These are phyloP conservation scores for Phytophthora pluvialis DNA, from an alignment of 352 stramenopile species.

Conservation along the genomic window DNA sequence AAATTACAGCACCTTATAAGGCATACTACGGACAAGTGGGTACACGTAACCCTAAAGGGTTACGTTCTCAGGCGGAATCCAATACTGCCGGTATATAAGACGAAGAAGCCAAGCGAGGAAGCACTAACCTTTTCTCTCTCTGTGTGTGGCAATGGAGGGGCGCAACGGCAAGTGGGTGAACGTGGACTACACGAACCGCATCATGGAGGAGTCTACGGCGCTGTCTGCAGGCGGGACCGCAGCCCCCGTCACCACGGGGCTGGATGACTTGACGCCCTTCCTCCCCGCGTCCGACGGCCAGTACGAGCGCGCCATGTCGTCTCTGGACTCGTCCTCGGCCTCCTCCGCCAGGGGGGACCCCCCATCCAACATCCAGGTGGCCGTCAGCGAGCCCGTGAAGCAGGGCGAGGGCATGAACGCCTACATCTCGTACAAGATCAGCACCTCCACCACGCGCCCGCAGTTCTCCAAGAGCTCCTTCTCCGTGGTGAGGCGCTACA, in stretches of 20 bases:
- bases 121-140: not conserved
- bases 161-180: conserved; percentile 90
- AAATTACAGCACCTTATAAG: too few relatives aligned
- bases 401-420: conserved; percentile 97
- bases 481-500: conserved; percentile 93
- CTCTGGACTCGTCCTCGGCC: conserved; percentile 11
- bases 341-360: conserved; percentile 6
- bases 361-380: conserved; percentile 71
- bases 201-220: conserved; percentile 54
- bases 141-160: conserved; percentile 45
- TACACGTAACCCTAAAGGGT: too few relatives aligned
- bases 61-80: conserved; percentile 30
- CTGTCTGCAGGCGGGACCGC: conserved; percentile 9
- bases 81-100: conserved; percentile 1
- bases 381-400: conserved; percentile 96
- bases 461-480: conserved; percentile 90
- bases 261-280: conserved; percentile 24
- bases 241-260: not conserved
- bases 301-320: conserved; percentile 9
- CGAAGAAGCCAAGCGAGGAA: not conserved
- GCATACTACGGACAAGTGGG: too few relatives aligned
- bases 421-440: conserved; percentile 98
- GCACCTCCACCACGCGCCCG: conserved; percentile 70
- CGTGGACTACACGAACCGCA: conserved; percentile 83
- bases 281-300: conserved; percentile 14